Percentiles rank a stretch among this genome's conserved stretches.
phyloP scores from a whole-genome alignment of 495 filamentous ascomycete species.

The Annulohypoxylon moriforme region DNA sequence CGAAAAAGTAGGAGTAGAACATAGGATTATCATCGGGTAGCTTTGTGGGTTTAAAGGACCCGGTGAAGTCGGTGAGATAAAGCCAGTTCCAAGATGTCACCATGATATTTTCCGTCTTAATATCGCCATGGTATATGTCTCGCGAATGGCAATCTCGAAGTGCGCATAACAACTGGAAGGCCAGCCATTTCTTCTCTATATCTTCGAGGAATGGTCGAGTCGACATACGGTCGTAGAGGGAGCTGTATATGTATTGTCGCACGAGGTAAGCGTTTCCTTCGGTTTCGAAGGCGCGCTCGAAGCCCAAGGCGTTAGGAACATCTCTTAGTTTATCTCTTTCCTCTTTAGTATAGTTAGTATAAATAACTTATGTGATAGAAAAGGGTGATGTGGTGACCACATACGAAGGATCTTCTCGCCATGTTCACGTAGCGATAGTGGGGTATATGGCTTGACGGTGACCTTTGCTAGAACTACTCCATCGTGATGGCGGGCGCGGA shows the following conservation, averaged over 20 bases:
- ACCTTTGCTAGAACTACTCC: conserved; percentile 93
- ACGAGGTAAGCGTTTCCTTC: conserved; percentile 91
- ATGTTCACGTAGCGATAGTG: conserved; percentile 81
- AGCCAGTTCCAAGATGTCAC: conserved; percentile 99
- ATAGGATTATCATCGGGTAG: conserved; percentile 97
- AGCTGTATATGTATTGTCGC: conserved; percentile 96
- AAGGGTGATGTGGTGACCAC: conserved; percentile 41
- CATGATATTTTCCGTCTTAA: conserved; percentile 96
- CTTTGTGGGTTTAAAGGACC: conserved; percentile 93
- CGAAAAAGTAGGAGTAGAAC: conserved; percentile 97
- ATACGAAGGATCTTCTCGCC: conserved; percentile 77
- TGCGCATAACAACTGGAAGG: conserved; percentile 94
- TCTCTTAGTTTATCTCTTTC: conserved; percentile 83
- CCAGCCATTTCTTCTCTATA: conserved; percentile 98
- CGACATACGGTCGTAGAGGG: conserved; percentile 95
- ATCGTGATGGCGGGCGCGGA: conserved; percentile 87
- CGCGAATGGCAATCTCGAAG: conserved; percentile 90
- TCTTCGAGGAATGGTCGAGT: conserved; percentile 97
- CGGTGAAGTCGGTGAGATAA: conserved; percentile 95
- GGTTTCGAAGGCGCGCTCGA: conserved; percentile 91
- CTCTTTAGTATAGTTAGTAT: conserved; percentile 60
- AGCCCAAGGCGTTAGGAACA: conserved; percentile 90
- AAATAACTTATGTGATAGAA: not conserved
- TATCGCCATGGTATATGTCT: conserved; percentile 96
- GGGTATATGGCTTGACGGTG: conserved; percentile 85